Percentiles rank a stretch among this genome's conserved stretches.
Conservation (phyloP, 164 flowering plant species). For the Magnolia sinica region DNA sequence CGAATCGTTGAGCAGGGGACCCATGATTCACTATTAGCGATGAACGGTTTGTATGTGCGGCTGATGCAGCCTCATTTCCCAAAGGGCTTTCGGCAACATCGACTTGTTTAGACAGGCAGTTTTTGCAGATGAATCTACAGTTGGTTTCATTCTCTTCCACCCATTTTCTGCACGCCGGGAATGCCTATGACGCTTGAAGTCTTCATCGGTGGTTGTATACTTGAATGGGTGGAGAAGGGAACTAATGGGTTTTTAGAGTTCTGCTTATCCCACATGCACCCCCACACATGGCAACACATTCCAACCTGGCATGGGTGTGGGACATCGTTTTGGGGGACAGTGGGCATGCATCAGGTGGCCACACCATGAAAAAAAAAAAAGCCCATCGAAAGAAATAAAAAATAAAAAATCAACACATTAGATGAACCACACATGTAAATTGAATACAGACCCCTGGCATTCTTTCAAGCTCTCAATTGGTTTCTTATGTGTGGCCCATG, state of each 20-base stretch:
- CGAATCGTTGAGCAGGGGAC: constrained; percentile 91
- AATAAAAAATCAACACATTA: too few species aligned
- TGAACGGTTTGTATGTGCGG: constrained; percentile 80
- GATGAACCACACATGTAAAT: too few species aligned
- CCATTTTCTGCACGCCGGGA: constrained; percentile 10
- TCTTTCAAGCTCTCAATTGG: too few species aligned
- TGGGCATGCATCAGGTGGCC: too few species aligned
- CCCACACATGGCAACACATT: too few species aligned
- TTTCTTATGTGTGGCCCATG: too few species aligned
- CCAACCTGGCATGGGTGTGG: too few species aligned
- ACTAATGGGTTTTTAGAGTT: constrained; percentile 22
- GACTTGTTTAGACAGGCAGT: constrained; percentile 43
- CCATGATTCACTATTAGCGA: constrained; percentile 75
- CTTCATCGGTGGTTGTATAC: constrained; percentile 20
- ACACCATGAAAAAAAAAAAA: too few species aligned
- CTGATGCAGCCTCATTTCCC: constrained; percentile 96
- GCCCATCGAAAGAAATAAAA: too few species aligned
- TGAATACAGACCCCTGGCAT: too few species aligned
- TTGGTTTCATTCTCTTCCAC: constrained; percentile 5
- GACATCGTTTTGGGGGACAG: too few species aligned
- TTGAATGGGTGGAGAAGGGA: constrained; percentile 22
- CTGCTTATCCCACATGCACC: neutral
- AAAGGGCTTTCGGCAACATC: constrained; percentile 82
- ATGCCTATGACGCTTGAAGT: neutral
- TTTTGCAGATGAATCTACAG: constrained; percentile 14